Percentiles rank a stretch among this genome's conserved stretches.
These are phyloP conservation scores for Blastocystis sp. DNA, from an alignment of 352 stramenopile species.

Conservation along the genomic window DNA sequence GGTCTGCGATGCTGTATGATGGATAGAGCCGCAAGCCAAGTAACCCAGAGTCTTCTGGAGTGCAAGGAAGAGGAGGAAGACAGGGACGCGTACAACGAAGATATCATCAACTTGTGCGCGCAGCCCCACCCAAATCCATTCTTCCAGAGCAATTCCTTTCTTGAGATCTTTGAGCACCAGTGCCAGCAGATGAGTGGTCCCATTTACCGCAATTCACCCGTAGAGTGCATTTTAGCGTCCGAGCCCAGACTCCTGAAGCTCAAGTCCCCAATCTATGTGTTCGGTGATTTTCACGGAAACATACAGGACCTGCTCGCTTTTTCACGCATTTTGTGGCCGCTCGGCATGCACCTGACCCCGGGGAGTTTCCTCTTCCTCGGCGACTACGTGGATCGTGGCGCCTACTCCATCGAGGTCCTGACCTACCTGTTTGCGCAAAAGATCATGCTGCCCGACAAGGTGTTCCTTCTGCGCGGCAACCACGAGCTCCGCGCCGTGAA, in stretches of 20 bases:
- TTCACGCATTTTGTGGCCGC: constrained; percentile 87
- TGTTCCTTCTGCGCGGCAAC: constrained; percentile 82
- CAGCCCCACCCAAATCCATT: constrained; percentile 49
- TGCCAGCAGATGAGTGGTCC: constrained; percentile 51
- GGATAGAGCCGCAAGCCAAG: constrained; percentile 30
- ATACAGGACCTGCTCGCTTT: constrained; percentile 90
- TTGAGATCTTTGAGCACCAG: constrained; percentile 43
- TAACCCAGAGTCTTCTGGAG: constrained; percentile 25
- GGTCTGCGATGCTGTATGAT: background rate
- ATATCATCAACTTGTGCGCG: constrained; percentile 32
- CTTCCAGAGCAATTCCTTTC: constrained; percentile 24
- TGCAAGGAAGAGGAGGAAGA: constrained; percentile 28
- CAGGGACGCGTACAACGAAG: constrained; percentile 30
- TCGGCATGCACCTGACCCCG: constrained; percentile 85
- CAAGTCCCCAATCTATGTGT: constrained; percentile 86
- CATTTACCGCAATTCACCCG: background rate
- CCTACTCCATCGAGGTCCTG: constrained; percentile 84
- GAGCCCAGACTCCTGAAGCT: constrained; percentile 82
- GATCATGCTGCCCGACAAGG: constrained; percentile 79
- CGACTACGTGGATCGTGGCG: constrained; percentile 90
- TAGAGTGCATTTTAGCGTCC: constrained; percentile 72
- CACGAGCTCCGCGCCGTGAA: constrained; percentile 84
- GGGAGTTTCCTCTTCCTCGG: constrained; percentile 88
- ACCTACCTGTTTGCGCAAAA: constrained; percentile 90
- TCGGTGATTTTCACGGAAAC: constrained; percentile 88